Conservation (phyloP, 2,329 filamentous ascomycete species). For the Tolypocladium tundrense region DNA sequence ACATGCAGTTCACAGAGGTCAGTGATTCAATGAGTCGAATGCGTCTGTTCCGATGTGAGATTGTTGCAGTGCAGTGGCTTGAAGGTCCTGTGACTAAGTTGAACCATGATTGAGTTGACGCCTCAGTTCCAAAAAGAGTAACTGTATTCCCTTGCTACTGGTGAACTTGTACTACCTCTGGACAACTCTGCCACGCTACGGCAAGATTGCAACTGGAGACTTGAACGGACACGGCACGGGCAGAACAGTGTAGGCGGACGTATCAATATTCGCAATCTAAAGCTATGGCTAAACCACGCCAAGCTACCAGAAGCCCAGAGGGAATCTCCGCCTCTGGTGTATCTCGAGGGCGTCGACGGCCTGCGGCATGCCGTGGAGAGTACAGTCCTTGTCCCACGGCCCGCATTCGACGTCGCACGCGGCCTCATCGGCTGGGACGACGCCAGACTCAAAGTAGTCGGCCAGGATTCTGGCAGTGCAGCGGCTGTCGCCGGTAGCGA, state of each 20-base stretch:
- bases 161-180: no score
- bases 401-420: slow-evolving; percentile 6
- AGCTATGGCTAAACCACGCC: background rate
- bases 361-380: background rate
- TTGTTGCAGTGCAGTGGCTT: background rate
- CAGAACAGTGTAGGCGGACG: background rate
- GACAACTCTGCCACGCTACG: no score
- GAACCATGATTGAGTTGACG: background rate
- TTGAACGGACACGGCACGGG: no score
- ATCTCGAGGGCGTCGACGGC: background rate
- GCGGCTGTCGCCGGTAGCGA: slow-evolving; percentile 5
- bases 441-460: slow-evolving; percentile 19
- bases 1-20: background rate
- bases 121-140: no score
- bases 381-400: slow-evolving; percentile 8
- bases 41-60: background rate
- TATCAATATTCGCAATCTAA: background rate
- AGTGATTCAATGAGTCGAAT: background rate
- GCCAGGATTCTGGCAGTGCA: slow-evolving; percentile 11
- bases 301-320: background rate
- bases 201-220: no score
- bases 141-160: background rate
- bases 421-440: slow-evolving; percentile 11
- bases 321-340: background rate
- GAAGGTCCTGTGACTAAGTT: background rate